Conservation (phyloP, 2,329 filamentous ascomycete genomes). For the Incumbomyces lentus region DNA sequence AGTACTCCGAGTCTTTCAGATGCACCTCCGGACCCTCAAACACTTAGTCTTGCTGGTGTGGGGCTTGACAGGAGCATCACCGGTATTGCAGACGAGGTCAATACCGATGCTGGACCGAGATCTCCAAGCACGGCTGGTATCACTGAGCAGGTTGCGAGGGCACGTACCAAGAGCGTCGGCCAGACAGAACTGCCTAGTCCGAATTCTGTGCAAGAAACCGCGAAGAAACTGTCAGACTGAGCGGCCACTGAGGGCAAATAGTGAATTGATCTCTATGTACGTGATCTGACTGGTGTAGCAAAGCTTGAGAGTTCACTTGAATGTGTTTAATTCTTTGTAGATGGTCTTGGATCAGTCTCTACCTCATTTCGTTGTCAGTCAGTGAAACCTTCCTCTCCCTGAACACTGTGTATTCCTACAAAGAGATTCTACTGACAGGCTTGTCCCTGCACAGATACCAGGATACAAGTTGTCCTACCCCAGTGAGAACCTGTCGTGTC, state of each 20-base stretch:
- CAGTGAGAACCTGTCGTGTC: neutral
- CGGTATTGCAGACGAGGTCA: neutral
- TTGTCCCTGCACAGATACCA: neutral
- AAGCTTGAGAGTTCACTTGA: neutral
- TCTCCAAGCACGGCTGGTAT: neutral
- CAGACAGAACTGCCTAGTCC: neutral
- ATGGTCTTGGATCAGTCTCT: neutral
- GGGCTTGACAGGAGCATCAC: neutral
- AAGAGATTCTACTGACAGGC: neutral
- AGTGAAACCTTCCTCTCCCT: neutral
- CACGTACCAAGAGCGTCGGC: neutral
- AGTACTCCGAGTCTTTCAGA: neutral
- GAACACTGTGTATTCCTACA: neutral
- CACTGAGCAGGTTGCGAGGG: neutral
- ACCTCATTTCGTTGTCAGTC: neutral
- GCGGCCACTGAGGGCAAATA: neutral
- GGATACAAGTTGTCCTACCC: neutral
- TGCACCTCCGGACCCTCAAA: neutral
- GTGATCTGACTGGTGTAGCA: neutral
- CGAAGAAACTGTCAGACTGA: neutral
- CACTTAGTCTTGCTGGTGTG: neutral
- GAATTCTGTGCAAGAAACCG: neutral
- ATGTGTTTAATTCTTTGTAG: neutral
- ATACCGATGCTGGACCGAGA: neutral
- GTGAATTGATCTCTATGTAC: neutral